Percentiles rank a stretch among this genome's conserved stretches.
Evolutionary conservation across 768 basidiomycete genomes (phyloP).

Genomic region (Hygrophorus pudorinus): DNA sequence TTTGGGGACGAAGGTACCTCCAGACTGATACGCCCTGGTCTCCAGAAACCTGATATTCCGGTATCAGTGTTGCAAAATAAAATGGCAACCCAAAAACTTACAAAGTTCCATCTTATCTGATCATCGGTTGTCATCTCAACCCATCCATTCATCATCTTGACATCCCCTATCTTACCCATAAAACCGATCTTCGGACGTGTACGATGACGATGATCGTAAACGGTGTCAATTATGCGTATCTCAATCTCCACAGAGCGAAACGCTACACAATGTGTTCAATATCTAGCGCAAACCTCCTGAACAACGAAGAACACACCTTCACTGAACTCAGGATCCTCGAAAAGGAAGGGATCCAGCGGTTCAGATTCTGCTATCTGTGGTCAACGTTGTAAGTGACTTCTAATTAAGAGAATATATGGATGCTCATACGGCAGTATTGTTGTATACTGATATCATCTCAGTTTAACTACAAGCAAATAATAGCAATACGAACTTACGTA

Average conservation of each 20-base stretch:
- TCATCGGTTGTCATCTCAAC: slow-evolving; percentile 49
- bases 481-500: slow-evolving; percentile 25
- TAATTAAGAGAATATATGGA: not conserved
- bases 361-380: slow-evolving; percentile 19
- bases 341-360: slow-evolving; percentile 33
- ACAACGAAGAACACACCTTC: too few relatives aligned
- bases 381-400: not conserved
- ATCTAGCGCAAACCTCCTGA: too few relatives aligned
- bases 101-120: slow-evolving; percentile 55
- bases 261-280: slow-evolving; percentile 24
- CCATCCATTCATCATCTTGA: slow-evolving; percentile 38
- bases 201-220: slow-evolving; percentile 37
- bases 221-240: slow-evolving; percentile 30
- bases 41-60: slow-evolving; percentile 32
- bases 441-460: slow-evolving; percentile 30
- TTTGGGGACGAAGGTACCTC: slow-evolving; percentile 30
- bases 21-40: slow-evolving; percentile 44
- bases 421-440: not conserved
- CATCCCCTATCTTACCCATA: slow-evolving; percentile 38
- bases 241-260: slow-evolving; percentile 39
- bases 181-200: slow-evolving; percentile 45
- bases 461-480: slow-evolving; percentile 13
- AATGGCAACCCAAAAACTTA: slow-evolving; percentile 22
- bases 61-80: not conserved
- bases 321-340: slow-evolving; percentile 37